Evolutionary conservation across 371 early-diverging fungal species (phyloP), one percentile per base, ranked within the genome.

Genomic region (Lichtheimia ramosa): DNA sequence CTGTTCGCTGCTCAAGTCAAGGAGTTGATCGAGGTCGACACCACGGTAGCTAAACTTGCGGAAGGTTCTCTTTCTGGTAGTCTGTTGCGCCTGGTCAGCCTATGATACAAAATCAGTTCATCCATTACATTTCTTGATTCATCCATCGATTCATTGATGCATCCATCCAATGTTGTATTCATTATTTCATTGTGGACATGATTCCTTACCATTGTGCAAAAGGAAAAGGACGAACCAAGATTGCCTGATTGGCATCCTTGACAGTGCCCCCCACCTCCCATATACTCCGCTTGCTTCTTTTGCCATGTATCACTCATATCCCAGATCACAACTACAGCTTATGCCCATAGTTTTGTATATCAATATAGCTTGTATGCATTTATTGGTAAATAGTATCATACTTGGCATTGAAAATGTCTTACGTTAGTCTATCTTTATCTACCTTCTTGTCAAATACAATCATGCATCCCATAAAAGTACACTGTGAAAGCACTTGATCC

Each of bases 41-140:
- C 99, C 99, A 70, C 97, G 92, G 95, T 90, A 99, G 71, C 89
- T 89, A 89, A 92, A 98, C 84, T 92, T 97, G 82, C 92, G 90
- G 93, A 99, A 99, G 62, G 92, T 89, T 68, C 98, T 79, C 87
- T 92, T 95, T 86, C 90, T 89, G 79, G 87, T 81, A 46, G 63
- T 57, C 21, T 39, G 43, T 40, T 58, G 67, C 40, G 51, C 51
- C 51, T 62, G 62, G 73, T 82, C 84, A 81, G 82, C 81, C 81
- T 83, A 48, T 24, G 20, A 41, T 41, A 16, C 16, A 1, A 41
- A 54, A 21, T 42, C 12, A 40, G 40, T 28, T 10, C 16, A 27
- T 42, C 34, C 16, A 23, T 16, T 41, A 7, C 18, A 42, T 48
- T 20, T 25, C n/a, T 40, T 20, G 51, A 50, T 39, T 49, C 34